Evolutionary conservation across 2,329 filamentous ascomycete species (phyloP).

Genomic region (Scytalidium lignicola): DNA sequence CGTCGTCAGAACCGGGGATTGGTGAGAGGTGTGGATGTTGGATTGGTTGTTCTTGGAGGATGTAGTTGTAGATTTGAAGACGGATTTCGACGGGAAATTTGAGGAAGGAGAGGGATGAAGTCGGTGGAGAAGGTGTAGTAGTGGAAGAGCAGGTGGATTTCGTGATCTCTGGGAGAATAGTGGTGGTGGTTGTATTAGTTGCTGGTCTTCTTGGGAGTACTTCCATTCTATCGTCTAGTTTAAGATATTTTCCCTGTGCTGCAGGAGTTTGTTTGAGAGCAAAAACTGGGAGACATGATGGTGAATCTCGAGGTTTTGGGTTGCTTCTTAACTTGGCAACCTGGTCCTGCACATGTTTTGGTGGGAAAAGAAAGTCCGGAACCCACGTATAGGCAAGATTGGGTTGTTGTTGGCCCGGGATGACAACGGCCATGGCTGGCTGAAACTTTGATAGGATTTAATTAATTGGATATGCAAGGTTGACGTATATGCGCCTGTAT

Average conservation of each 20-base stretch:
- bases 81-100: conserved; percentile 40
- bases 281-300: too few species aligned
- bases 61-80: conserved; percentile 40
- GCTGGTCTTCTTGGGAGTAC: too few species aligned
- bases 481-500: too few species aligned
- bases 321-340: background rate
- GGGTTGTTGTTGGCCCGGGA: background rate
- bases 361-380: conserved; percentile 7
- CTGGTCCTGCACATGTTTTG: background rate
- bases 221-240: too few species aligned
- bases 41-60: conserved; percentile 34
- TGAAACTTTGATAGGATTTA: too few species aligned
- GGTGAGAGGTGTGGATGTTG: conserved; percentile 34
- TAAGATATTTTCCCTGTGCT: too few species aligned
- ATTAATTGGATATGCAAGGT: too few species aligned
- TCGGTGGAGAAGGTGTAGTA: background rate
- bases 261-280: too few species aligned
- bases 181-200: too few species aligned
- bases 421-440: too few species aligned
- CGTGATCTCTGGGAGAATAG: too few species aligned
- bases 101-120: conserved; percentile 24
- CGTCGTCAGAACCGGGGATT: conserved; percentile 18
- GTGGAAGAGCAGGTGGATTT: conserved; percentile 3
- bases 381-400: background rate
- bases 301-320: too few species aligned